Base-by-base conservation (phyloP, 2,329 filamentous ascomycete genomes). In the Exophiala sideris region DNA sequence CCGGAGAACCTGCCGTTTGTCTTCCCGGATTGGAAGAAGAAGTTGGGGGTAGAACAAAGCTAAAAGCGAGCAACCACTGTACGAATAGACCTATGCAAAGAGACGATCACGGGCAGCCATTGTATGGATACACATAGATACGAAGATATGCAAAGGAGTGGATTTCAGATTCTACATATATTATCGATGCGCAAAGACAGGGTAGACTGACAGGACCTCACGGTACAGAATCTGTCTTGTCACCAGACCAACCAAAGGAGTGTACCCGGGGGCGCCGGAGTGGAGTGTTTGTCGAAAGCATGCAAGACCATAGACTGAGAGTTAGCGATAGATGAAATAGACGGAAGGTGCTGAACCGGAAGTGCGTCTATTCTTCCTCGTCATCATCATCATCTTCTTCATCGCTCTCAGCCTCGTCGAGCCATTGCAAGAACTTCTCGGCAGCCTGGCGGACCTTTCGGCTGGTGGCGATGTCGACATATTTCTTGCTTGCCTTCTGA, bases 381-480 rank as follows among this genome's bases (percentile, higher is more conserved):
- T 51, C 57, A 45, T 52, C 56, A 5, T 58, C 52, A 24, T 55
- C 54, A 45, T 84, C 82, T 14, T 85, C 84, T 14, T 85, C 84
- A 18, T 86, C 85, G 6, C 78, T 79, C 56, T 86, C 84, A 50
- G 91, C 91, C 73, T 88, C 89, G 64, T 89, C 84, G 54, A 97
- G 89, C 92, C 91, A 97, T 66, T 85, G 88, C 68, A 96, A 81
- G 82, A 99, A 99, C 61, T 89, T 86, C 78, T 95, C 88, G 50
- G 94, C 91, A 62, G 89, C 88, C 80, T 95, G 92, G 77, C 91
- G 90, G 60, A 97, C 91, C 81, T 95, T 95, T 81, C 91, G 92
- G 76, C 90, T 95, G 58, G 85, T 91, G 56, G 86, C 71, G 57
- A 95, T 74, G 70, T 97, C 92, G 65, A 95, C 89, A 71, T 97